phyloP scores from a whole-genome alignment of 768 basidiomycete genomes.

The Sistotremastrum suecicum region DNA sequence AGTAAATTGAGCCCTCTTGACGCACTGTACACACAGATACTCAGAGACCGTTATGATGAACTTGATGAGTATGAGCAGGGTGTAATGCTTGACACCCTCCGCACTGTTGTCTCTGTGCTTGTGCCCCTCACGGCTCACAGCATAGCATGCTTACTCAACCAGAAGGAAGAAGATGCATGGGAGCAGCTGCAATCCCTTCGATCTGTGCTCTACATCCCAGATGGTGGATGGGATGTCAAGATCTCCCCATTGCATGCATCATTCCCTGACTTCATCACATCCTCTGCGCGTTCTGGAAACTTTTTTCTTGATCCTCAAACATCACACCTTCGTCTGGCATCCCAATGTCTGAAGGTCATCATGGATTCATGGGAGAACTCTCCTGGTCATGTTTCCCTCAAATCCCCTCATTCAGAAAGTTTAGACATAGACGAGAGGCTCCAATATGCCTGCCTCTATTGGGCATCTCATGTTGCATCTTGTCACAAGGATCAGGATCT shows the following conservation, averaged over 20 bases:
- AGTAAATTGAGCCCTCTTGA: no score
- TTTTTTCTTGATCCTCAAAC: not conserved
- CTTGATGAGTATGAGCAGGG: not conserved
- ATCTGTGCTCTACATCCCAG: constrained; percentile 8
- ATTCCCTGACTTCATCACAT: constrained; percentile 11
- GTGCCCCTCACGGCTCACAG: not conserved
- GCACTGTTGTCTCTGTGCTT: not conserved
- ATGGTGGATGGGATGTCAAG: constrained; percentile 1
- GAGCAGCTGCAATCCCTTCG: constrained; percentile 5
- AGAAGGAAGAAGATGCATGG: not conserved
- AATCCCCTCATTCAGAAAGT: no score
- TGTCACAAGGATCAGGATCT: no score
- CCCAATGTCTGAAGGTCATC: not conserved
- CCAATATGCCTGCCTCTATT: constrained; percentile 12
- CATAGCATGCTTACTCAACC: not conserved
- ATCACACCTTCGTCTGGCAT: not conserved
- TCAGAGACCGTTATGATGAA: not conserved
- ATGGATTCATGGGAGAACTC: no score
- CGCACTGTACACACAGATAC: not conserved
- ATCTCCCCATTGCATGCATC: constrained; percentile 11
- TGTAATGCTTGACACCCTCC: not conserved
- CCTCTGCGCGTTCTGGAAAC: not conserved
- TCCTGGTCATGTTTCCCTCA: no score
- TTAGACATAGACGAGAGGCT: not conserved
- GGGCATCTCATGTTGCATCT: constrained; percentile 8